Evolutionary conservation across 352 stramenopile genomes (phyloP), one percentile per base, ranked within the genome.

Genomic region (Phytophthora pinifolia): DNA sequence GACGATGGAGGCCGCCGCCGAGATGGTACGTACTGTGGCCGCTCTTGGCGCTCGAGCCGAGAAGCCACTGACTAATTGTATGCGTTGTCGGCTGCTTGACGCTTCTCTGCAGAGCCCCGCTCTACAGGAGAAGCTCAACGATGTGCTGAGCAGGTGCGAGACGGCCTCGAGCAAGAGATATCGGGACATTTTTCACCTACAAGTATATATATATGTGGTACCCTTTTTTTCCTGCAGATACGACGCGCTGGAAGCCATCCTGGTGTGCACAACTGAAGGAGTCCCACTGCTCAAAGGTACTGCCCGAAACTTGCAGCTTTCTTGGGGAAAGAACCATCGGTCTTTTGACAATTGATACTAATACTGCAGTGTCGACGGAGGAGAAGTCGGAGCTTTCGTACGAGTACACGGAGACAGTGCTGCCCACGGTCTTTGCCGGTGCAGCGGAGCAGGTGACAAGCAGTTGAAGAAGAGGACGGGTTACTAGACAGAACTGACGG

Each of bases 231-330:
- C 17, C 10, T 59, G 36, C 52, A 91, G 82, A 65, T 92, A 87
- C 56, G 80, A 92, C 60, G 65, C 71, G 45, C 65, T 92, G 15
- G 65, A 88, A 43, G 83, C 77, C 46, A 88, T 92, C 49, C 75
- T 92, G 36, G 75, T 92, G 56, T 90, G 75, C 50, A 92, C 83
- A 8, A 84, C 78, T 0, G 83, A 92, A 44, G 83, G 83, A 27
- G 83, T 92, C 9, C 80, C 80, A 15, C 69, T 92, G 4, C 62
- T 90, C 9, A 86, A 86, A 67, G 78, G 77, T 88, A 27, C 6
- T 27, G 15, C 15, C n/a, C n/a, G 15, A 43, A 13, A 25, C 13
- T 43, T 43, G 17, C 7, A 10, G 36, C n/a, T 9, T 15, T 44
- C 18, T 29, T 44, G 6, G 2, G 22, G 22, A 5, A 27, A 27